These are phyloP conservation scores for Clonostachys sp. DNA, from an alignment of 2,329 filamentous ascomycete genomes.

Conservation along the genomic window DNA sequence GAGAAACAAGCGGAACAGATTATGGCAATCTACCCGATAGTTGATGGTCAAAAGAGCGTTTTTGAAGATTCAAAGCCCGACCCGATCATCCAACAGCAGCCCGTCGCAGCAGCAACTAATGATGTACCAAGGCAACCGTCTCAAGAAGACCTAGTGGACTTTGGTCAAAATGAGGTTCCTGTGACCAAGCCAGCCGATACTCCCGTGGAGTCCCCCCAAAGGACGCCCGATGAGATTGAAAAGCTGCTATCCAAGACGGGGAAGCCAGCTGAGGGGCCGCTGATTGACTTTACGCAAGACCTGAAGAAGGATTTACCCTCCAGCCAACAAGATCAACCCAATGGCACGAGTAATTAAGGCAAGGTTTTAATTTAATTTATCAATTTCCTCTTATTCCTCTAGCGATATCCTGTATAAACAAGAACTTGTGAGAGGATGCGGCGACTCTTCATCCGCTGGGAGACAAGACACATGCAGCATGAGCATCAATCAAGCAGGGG, in stretches of 20 bases:
- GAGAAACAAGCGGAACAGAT: conserved; percentile 77
- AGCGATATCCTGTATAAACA: too few relatives aligned
- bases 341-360: too few relatives aligned
- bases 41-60: conserved; percentile 66
- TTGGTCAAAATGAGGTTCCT: conserved; percentile 31
- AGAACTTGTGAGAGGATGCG: too few relatives aligned
- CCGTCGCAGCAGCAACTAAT: background rate
- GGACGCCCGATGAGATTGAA: conserved; percentile 30
- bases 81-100: background rate
- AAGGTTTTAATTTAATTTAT: too few relatives aligned
- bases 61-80: conserved; percentile 2
- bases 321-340: too few relatives aligned
- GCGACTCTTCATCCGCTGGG: background rate
- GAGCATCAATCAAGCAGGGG: too few relatives aligned
- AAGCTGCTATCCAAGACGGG: conserved; percentile 41
- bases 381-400: too few relatives aligned
- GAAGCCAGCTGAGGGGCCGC: conserved; percentile 38
- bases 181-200: background rate
- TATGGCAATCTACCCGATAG: conserved; percentile 76
- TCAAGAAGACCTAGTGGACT: conserved; percentile 48
- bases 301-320: conserved; percentile 43
- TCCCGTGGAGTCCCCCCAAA: background rate
- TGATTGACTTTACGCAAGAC: conserved; percentile 53
- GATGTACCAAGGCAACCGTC: background rate
- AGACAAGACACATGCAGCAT: too few relatives aligned